phyloP scores from a whole-genome alignment of 2,329 filamentous ascomycete species.

The Paecilomyces variotii region DNA sequence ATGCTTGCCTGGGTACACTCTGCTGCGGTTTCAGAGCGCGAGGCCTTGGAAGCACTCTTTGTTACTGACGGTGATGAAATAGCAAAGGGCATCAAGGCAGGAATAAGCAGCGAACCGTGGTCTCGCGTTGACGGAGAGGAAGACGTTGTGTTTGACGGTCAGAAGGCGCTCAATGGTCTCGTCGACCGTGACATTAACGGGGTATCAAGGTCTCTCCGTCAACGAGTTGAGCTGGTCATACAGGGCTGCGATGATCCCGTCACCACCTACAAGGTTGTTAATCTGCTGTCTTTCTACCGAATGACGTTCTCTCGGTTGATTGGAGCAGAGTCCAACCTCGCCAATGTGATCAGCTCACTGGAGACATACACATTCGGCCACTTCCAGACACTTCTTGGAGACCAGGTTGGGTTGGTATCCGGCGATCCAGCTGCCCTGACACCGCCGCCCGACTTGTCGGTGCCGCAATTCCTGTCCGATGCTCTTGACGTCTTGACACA shows the following conservation, averaged over 20 bases:
- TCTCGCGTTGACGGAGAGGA: constrained; percentile 54
- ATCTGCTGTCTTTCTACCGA: constrained; percentile 81
- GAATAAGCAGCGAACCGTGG: constrained; percentile 79
- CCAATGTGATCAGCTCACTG: constrained; percentile 60
- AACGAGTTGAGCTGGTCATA: constrained; percentile 83
- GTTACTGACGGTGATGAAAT: constrained; percentile 86
- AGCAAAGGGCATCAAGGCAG: constrained; percentile 69
- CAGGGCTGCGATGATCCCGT: constrained; percentile 88
- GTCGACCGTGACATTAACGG: constrained; percentile 79
- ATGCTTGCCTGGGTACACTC: constrained; percentile 98
- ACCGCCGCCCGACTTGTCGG: constrained; percentile 62
- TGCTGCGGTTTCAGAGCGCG: constrained; percentile 83
- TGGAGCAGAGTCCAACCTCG: constrained; percentile 58
- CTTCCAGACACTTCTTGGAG: constrained; percentile 72
- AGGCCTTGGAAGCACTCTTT: constrained; percentile 86
- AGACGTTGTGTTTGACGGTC: constrained; percentile 61
- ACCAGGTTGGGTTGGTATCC: constrained; percentile 58
- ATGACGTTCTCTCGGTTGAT: constrained; percentile 76
- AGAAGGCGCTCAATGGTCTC: constrained; percentile 72
- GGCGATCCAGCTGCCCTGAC: constrained; percentile 65
- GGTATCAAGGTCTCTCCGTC: constrained; percentile 74
- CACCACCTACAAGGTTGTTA: constrained; percentile 80
- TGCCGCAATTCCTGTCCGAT: constrained; percentile 73
- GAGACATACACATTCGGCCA: constrained; percentile 72
- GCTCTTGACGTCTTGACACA: constrained; percentile 68